Percentiles rank a stretch among this genome's conserved stretches.
phyloP scores from a whole-genome alignment of 257 asterid genomes.

The Paulownia fortunei region DNA sequence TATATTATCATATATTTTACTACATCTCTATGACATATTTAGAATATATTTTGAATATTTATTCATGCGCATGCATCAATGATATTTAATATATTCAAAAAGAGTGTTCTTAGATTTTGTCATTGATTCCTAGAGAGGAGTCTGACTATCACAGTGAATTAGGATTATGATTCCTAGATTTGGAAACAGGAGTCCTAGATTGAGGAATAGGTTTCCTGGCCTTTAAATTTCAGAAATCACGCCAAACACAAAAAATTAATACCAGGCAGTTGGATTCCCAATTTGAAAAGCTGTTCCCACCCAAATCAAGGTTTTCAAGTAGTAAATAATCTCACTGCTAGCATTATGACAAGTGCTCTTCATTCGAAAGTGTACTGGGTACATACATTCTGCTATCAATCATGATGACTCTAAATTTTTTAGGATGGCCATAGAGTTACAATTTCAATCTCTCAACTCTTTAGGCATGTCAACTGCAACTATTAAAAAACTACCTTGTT shows the following conservation, averaged over 20 bases:
- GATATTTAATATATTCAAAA: neutral
- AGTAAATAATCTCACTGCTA: constrained; percentile 7
- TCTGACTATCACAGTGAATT: neutral
- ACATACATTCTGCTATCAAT: neutral
- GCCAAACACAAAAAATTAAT: neutral
- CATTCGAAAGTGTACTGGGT: neutral
- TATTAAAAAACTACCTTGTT: neutral
- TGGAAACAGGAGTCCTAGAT: neutral
- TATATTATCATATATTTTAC: neutral
- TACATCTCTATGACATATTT: neutral
- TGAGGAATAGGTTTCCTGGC: neutral
- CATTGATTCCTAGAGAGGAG: neutral
- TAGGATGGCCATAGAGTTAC: neutral
- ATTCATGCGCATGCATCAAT: neutral
- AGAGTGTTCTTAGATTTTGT: neutral
- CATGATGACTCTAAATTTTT: neutral
- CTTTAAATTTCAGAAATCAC: neutral
- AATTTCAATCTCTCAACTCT: neutral
- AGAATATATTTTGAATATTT: neutral
- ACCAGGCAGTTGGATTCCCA: neutral
- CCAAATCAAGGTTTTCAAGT: neutral
- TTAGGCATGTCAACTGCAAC: neutral
- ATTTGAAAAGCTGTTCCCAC: neutral
- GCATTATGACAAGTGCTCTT: neutral
- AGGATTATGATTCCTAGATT: neutral